Conservation (phyloP, 2,329 filamentous ascomycete species). For the Cylindrodendrum hubeiense region DNA sequence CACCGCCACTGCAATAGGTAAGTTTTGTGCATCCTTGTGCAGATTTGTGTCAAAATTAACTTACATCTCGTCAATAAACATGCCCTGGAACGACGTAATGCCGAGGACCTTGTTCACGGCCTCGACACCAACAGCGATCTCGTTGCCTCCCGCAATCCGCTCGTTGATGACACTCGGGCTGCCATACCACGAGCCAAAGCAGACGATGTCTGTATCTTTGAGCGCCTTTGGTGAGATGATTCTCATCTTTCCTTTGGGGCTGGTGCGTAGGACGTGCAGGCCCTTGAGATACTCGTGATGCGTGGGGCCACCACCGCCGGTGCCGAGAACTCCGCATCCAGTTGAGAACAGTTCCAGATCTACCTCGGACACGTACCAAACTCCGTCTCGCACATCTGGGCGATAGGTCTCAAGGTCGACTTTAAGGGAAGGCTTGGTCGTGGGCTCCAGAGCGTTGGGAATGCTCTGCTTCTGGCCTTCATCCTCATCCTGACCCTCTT, state of each 20-base stretch:
- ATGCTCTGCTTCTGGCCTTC: constrained; percentile 45
- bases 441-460: constrained; percentile 44
- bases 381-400: constrained; percentile 47
- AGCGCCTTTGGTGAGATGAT: constrained; percentile 54
- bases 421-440: constrained; percentile 47
- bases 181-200: constrained; percentile 60
- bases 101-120: constrained; percentile 49
- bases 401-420: constrained; percentile 48
- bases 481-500: constrained; percentile 31
- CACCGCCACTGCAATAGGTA: constrained; percentile 47
- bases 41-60: constrained; percentile 7
- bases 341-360: constrained; percentile 52
- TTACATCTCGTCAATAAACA: constrained; percentile 55
- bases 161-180: constrained; percentile 57
- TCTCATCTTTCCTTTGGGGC: constrained; percentile 51
- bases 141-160: constrained; percentile 50
- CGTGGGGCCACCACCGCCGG: constrained; percentile 52
- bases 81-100: constrained; percentile 47
- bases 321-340: constrained; percentile 53
- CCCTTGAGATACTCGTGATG: constrained; percentile 60
- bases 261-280: constrained; percentile 52
- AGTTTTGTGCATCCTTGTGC: background rate
- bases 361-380: constrained; percentile 53
- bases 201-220: constrained; percentile 53
- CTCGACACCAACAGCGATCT: constrained; percentile 53